Conservation (phyloP, 768 basidiomycete species). For the Collybia nuda region DNA sequence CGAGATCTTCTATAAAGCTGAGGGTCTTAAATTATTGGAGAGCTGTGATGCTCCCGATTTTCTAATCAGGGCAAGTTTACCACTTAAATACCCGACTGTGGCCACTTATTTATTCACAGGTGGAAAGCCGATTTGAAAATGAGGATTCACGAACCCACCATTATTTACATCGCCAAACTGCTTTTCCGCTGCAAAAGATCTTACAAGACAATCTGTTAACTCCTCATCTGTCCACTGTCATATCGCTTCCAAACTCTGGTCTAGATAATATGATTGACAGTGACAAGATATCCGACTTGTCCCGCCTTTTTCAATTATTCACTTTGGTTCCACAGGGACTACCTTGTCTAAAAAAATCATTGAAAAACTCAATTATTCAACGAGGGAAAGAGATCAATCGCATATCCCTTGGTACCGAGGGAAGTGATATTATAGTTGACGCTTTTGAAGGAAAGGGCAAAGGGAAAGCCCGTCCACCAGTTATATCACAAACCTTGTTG, state of each 20-base stretch:
- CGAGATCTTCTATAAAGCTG: slow-evolving; percentile 72
- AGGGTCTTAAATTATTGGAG: slow-evolving; percentile 69
- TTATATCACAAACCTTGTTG: slow-evolving; percentile 46
- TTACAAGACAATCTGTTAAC: slow-evolving; percentile 77
- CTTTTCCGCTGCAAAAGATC: slow-evolving; percentile 65
- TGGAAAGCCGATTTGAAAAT: slow-evolving; percentile 75
- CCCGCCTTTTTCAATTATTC: slow-evolving; percentile 78
- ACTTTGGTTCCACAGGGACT: slow-evolving; percentile 66
- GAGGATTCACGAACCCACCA: slow-evolving; percentile 85
- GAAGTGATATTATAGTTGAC: slow-evolving; percentile 32
- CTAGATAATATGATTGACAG: slow-evolving; percentile 85
- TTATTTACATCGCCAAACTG: slow-evolving; percentile 80
- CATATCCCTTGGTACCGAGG: slow-evolving; percentile 41
- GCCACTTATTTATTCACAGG: slow-evolving; percentile 43
- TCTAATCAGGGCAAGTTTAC: slow-evolving; percentile 63
- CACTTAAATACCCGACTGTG: neutral
- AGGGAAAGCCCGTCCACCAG: slow-evolving; percentile 42
- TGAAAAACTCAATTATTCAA: slow-evolving; percentile 70
- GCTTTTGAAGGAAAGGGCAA: slow-evolving; percentile 43
- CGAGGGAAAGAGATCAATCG: slow-evolving; percentile 84
- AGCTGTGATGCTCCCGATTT: slow-evolving; percentile 82
- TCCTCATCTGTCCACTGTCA: slow-evolving; percentile 71
- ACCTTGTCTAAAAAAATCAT: slow-evolving; percentile 55
- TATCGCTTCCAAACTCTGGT: slow-evolving; percentile 82
- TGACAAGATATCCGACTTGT: slow-evolving; percentile 73